phyloP scores from a whole-genome alignment of 2,329 filamentous ascomycete species.

The Endoconidiophora laricicola region DNA sequence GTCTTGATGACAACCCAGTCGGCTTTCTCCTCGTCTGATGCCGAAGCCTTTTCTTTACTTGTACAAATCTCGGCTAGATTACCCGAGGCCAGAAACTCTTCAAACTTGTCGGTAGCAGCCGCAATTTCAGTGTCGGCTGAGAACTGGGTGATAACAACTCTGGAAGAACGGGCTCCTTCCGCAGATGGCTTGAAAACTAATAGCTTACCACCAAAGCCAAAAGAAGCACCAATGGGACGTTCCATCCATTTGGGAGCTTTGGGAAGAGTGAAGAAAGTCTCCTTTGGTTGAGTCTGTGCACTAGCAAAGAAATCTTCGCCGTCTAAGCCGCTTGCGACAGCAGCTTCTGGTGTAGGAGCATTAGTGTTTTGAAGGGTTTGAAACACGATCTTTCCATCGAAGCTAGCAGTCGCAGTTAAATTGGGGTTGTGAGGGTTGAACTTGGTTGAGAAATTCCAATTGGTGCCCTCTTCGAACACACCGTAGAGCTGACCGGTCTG shows the following conservation, averaged over 20 bases:
- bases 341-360: constrained; percentile 49
- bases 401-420: constrained; percentile 85
- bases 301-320: constrained; percentile 94
- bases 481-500: constrained; percentile 76
- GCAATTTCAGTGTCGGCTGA: constrained; percentile 74
- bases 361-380: constrained; percentile 93
- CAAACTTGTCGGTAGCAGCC: constrained; percentile 72
- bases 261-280: constrained; percentile 68
- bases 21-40: constrained; percentile 78
- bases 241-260: constrained; percentile 86
- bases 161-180: constrained; percentile 53
- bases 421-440: constrained; percentile 91
- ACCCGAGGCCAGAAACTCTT: constrained; percentile 61
- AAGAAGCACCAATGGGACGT: constrained; percentile 68
- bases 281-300: constrained; percentile 81
- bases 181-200: constrained; percentile 47
- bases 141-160: constrained; percentile 72
- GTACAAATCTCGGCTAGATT: constrained; percentile 68
- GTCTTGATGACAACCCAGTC: constrained; percentile 94
- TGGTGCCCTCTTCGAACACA: constrained; percentile 94
- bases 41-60: constrained; percentile 55
- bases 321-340: constrained; percentile 54
- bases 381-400: constrained; percentile 88
- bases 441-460: constrained; percentile 92
- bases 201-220: constrained; percentile 90